Conservation (phyloP, 164 flowering plant genomes). For the Chimonanthus salicifolius region DNA sequence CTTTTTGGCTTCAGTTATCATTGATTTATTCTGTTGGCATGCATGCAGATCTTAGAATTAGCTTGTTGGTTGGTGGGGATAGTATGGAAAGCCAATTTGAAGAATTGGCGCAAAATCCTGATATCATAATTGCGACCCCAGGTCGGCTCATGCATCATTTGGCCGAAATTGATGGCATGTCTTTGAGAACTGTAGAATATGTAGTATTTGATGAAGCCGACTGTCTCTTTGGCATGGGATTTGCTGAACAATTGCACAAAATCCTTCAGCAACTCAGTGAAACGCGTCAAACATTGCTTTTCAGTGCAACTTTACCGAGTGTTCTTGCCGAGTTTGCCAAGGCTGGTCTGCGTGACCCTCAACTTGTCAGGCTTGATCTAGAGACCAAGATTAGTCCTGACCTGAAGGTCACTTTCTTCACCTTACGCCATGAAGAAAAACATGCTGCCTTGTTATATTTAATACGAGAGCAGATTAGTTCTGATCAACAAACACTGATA, state of each 20-base stretch:
- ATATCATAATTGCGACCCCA: constrained; percentile 96
- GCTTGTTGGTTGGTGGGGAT: constrained; percentile 95
- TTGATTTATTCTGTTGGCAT: neutral
- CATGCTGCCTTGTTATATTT: constrained; percentile 75
- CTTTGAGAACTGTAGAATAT: constrained; percentile 78
- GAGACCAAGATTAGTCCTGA: constrained; percentile 92
- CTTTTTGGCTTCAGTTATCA: no score
- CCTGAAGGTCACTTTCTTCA: constrained; percentile 66
- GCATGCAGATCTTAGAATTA: constrained; percentile 63
- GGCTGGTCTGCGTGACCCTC: constrained; percentile 90
- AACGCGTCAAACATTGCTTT: constrained; percentile 86
- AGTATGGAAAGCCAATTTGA: constrained; percentile 95
- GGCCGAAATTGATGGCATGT: constrained; percentile 92
- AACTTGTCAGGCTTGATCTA: constrained; percentile 82
- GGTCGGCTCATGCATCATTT: constrained; percentile 98
- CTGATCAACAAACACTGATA: constrained; percentile 75
- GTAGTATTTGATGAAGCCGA: constrained; percentile 99
- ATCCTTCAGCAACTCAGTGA: constrained; percentile 78
- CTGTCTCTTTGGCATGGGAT: constrained; percentile 82
- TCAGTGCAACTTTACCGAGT: constrained; percentile 95
- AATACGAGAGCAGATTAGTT: constrained; percentile 67
- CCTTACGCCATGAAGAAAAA: constrained; percentile 85
- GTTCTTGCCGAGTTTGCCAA: constrained; percentile 96
- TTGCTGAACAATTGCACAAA: constrained; percentile 88
- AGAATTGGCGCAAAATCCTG: constrained; percentile 87